Evolutionary conservation across 768 basidiomycete genomes (phyloP).

Genomic region (Phallus indusiatus): DNA sequence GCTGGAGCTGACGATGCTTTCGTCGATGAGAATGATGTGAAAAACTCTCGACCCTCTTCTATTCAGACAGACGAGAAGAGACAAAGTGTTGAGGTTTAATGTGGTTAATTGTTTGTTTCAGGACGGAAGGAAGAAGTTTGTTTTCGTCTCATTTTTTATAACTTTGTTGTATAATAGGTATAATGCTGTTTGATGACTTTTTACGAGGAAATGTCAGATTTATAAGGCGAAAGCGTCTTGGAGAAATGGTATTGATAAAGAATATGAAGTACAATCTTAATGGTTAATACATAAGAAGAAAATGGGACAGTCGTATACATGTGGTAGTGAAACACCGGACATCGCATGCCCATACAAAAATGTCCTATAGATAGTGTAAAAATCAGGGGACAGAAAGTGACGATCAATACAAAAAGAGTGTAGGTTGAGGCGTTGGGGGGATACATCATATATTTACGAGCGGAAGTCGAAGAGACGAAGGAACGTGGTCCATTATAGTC

Average conservation of each 20-base stretch:
- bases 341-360: not conserved
- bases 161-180: not conserved
- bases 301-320: not conserved
- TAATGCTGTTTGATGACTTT: not conserved
- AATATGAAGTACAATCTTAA: too few species aligned
- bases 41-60: not conserved
- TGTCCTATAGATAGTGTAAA: not conserved
- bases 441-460: not conserved
- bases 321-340: not conserved
- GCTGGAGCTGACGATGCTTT: constrained; percentile 42
- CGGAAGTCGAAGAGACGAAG: not conserved
- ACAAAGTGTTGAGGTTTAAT: not conserved
- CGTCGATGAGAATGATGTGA: constrained; percentile 17
- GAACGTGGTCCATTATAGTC: not conserved
- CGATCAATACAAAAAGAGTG: not conserved
- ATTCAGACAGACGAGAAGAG: constrained; percentile 3
- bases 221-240: not conserved
- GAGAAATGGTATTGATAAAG: too few species aligned
- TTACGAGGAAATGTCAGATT: not conserved
- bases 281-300: too few species aligned
- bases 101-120: not conserved
- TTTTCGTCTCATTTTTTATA: not conserved
- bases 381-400: not conserved
- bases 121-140: not conserved
- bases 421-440: not conserved